phyloP scores from a whole-genome alignment of 2,329 filamentous ascomycete species.

The Epicoccum sorghinum region DNA sequence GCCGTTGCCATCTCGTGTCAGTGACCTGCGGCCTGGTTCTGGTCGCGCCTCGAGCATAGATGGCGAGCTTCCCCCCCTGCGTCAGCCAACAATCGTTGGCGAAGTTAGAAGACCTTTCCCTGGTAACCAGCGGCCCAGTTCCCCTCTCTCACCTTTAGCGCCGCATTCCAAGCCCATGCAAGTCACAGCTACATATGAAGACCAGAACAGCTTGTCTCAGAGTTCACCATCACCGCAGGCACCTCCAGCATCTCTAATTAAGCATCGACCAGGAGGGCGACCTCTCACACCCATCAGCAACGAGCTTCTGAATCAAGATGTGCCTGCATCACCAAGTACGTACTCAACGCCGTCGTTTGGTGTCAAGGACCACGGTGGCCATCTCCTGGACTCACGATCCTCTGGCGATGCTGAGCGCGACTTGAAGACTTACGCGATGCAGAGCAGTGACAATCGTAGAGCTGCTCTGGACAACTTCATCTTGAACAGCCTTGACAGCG shows the following conservation, averaged over 20 bases:
- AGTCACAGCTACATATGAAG: not conserved
- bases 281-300: constrained; percentile 24
- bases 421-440: constrained; percentile 45
- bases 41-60: constrained; percentile 21
- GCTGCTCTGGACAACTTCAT: constrained; percentile 58
- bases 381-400: not conserved
- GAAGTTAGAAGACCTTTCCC: constrained; percentile 9
- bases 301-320: constrained; percentile 11
- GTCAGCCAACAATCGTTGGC: constrained; percentile 39
- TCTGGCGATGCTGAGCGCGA: constrained; percentile 10
- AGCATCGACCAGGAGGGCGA: constrained; percentile 13
- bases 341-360: constrained; percentile 14
- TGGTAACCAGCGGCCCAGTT: constrained; percentile 12
- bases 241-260: not conserved
- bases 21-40: constrained; percentile 27
- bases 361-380: not conserved
- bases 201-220: not conserved
- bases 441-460: constrained; percentile 50
- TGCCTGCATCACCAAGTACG: not conserved
- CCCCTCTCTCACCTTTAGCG: not conserved
- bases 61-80: constrained; percentile 44
- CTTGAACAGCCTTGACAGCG: constrained; percentile 55
- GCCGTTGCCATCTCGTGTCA: constrained; percentile 36
- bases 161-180: not conserved
- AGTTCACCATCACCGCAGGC: constrained; percentile 18